Base-by-base conservation (phyloP, 768 basidiomycete species). In the Coprinopsis strossmayeri region DNA sequence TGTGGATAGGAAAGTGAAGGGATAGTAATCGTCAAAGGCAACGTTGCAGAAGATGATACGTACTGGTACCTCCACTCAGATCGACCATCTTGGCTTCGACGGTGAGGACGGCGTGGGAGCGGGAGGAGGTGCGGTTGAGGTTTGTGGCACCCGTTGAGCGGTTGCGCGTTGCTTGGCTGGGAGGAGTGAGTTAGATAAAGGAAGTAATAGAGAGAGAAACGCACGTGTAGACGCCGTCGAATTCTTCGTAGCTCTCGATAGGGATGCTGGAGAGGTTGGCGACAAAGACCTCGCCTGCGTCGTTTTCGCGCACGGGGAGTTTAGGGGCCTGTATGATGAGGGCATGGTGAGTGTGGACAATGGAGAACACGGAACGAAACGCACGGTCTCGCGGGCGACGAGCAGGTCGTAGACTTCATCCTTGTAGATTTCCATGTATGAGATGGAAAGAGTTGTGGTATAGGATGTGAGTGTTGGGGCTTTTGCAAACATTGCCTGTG, bases 351-450 rank as follows among this genome's bases (percentile, higher is more conserved):
- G n/a, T 40, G 32, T 5, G 39, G 13, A 25, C n/a, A 7, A 25
- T 18, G 12, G 37, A 35, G 38, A 21, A 45, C 4, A 24, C 25
- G 10, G 18, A 17, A 5, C 34, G 24, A 25, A 24, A 70, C 79
- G 18, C 57, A 84, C 85, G 47, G 73, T 79, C 49, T 85, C 85
- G 45, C 85, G 71, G 45, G 76, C 70, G 1, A 87, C 87, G 2
- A 94, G 74, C 21, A 95, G 74, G 60, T 93, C 91, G 57, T 88
- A 93, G 2, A 87, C 85, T 53, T 94, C 91, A 59, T 94, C 91
- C 59, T 88, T 89, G 66, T 92, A 90, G 46, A 94, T 90, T 62
- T 94, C 91, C 79, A 90, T 87, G 53, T 92, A 92, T 1, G 86
- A 86, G 12, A 87, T 69, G 3, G 71, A 58, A 20, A 83, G 65